Evolutionary conservation across 805 yeast species (phyloP), one percentile per base, ranked within the genome.

Genomic region (Priceomyces medius): DNA sequence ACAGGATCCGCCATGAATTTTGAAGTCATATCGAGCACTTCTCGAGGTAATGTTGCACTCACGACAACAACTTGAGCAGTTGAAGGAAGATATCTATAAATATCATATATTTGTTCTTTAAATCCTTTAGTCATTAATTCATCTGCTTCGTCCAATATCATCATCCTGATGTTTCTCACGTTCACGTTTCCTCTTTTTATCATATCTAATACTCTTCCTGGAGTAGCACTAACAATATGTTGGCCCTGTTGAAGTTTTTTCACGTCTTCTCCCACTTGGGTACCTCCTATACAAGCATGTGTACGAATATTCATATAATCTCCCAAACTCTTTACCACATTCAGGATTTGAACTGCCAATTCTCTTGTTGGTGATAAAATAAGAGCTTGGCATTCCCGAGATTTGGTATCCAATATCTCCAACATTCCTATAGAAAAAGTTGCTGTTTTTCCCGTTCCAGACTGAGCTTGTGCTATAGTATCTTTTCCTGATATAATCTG

Each of bases 371-470:
- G 99, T 13, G 97, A 88, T 48, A 93, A 69, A 37, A 93, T 84
- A 49, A 93, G 73, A 31, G 96, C 97, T 71, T 93, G 98, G 46
- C 88, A 77, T 49, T 85, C 86, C 59, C 81, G 77, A 48, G 79
- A 69, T 48, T 75, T 78, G 43, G 83, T 73, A 54, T 91, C 96
- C 41, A 93, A 78, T 49, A 80, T 86, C 68, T 93, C 95, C 50
- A 93, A 73, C 76, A 89, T 86, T 19, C 96, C 91, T 52, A 93
- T 91, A 49, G 97, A 79, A 76, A 93, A 93, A 36, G 99, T 93
- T 50, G 98, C 99, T 20, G 99, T 93, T 74, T 93, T 93, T 71
- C 99, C 99, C 37, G 99, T 93, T 70, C 99, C 99, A 27, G 97
- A 88, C 72, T 93, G 99, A 45, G 99, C 98, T 73, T 93, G 99